Conservation (phyloP, 2,329 filamentous ascomycete species). For the Plenodomus biglobosus region DNA sequence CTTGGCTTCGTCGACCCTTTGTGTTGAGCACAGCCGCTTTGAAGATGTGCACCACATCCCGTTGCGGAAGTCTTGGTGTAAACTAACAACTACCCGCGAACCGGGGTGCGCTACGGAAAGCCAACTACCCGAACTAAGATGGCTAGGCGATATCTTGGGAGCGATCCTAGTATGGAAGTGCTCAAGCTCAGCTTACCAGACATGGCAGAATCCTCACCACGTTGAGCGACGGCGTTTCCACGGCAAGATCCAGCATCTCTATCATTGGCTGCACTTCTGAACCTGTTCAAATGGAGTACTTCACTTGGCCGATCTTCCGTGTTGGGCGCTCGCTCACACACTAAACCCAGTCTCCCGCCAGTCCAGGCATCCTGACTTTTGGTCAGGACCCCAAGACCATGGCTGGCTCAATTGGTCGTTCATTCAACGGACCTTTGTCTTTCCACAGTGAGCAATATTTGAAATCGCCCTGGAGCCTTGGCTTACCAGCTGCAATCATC, state of each 20-base stretch:
- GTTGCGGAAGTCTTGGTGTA: constrained; percentile 11
- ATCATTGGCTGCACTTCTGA: constrained; percentile 3
- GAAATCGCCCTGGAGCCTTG: constrained; percentile 18
- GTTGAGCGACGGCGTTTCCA: constrained; percentile 4
- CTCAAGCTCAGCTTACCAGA: constrained; percentile 8
- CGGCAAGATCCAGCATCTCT: background rate
- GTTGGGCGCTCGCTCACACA: background rate
- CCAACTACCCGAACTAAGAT: constrained; percentile 21
- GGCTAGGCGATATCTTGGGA: constrained; percentile 36
- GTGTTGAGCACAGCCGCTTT: constrained; percentile 15
- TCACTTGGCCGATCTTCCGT: background rate
- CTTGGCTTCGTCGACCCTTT: constrained; percentile 1
- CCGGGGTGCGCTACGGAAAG: constrained; percentile 20
- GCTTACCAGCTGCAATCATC: constrained; percentile 8
- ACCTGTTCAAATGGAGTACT: background rate
- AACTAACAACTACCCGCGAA: constrained; percentile 6
- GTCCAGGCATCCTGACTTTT: constrained; percentile 2
- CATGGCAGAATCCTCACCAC: constrained; percentile 9
- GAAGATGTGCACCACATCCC: background rate
- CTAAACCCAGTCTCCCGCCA: background rate
- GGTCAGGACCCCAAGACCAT: constrained; percentile 9
- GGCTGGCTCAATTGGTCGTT: background rate
- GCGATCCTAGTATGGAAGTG: constrained; percentile 14
- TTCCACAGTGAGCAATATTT: constrained; percentile 6
- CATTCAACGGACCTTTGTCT: constrained; percentile 1